These are phyloP conservation scores for Colletotrichum somersetense DNA, from an alignment of 2,329 filamentous ascomycete species.

Conservation along the genomic window DNA sequence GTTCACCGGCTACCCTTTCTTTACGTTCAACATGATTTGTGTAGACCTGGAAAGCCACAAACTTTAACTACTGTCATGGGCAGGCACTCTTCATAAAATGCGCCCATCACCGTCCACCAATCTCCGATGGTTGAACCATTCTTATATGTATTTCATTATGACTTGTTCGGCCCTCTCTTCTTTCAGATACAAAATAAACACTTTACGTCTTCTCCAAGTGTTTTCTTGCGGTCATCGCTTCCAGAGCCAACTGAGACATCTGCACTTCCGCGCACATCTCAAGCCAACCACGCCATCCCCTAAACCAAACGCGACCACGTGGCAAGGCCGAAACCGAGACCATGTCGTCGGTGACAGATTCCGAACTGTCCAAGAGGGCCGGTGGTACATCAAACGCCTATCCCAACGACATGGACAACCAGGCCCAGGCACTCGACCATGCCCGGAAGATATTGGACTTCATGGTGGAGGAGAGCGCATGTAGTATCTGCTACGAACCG, in stretches of 20 bases:
- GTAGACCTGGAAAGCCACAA: neutral
- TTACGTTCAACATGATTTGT: too few species aligned
- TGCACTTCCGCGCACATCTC: neutral
- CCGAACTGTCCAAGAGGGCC: neutral
- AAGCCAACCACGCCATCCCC: neutral
- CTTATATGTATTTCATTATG: neutral
- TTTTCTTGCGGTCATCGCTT: neutral
- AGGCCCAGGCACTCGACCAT: too few species aligned
- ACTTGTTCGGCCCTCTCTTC: neutral
- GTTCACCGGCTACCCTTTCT: neutral
- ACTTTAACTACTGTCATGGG: neutral
- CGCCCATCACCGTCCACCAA: neutral
- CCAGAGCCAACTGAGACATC: neutral
- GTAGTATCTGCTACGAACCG: conserved; percentile 8
- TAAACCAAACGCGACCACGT: neutral
- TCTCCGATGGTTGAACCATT: neutral
- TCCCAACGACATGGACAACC: neutral
- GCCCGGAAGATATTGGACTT: neutral
- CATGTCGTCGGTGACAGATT: neutral
- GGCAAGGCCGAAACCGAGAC: neutral
- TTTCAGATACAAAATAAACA: neutral
- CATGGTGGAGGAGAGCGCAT: conserved; percentile 10
- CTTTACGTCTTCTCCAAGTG: neutral
- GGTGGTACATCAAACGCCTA: neutral
- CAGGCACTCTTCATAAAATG: neutral